phyloP scores from a whole-genome alignment of 2,329 filamentous ascomycete genomes.

The Pseudogymnoascus destructans region DNA sequence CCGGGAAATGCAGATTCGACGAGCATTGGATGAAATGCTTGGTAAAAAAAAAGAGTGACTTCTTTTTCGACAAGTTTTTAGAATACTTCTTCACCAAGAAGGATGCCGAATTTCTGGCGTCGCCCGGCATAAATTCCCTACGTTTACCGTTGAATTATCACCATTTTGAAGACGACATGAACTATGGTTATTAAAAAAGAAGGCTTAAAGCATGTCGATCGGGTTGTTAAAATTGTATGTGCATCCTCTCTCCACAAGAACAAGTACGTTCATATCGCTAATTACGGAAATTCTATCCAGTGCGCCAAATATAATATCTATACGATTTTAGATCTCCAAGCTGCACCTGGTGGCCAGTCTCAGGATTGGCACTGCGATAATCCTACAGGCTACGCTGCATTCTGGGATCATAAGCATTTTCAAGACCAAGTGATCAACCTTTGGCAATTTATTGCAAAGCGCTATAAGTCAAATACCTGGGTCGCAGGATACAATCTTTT shows the following conservation, averaged over 20 bases:
- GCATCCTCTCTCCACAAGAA: background rate
- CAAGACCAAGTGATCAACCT: constrained; percentile 34
- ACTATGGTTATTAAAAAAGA: constrained; percentile 33
- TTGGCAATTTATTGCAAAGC: constrained; percentile 31
- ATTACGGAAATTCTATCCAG: constrained; percentile 18
- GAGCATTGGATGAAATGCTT: constrained; percentile 38
- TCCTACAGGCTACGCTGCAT: constrained; percentile 29
- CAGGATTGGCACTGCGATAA: constrained; percentile 36
- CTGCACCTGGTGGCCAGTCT: constrained; percentile 34
- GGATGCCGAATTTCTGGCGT: constrained; percentile 45
- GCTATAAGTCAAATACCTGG: constrained; percentile 31
- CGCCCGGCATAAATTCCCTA: constrained; percentile 42
- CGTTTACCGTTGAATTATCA: constrained; percentile 49
- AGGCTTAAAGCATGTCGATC: constrained; percentile 38
- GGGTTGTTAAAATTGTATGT: constrained; percentile 29
- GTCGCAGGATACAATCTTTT: constrained; percentile 24
- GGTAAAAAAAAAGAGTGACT: constrained; percentile 43
- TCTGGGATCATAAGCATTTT: constrained; percentile 36
- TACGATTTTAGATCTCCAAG: constrained; percentile 34
- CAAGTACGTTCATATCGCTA: background rate
- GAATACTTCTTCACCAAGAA: constrained; percentile 43
- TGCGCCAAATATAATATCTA: constrained; percentile 33
- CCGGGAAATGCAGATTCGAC: constrained; percentile 42
- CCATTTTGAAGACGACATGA: constrained; percentile 40
- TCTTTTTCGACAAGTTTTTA: constrained; percentile 40